Base-by-base conservation (phyloP, 2,329 filamentous ascomycete genomes). In the Penicillium sp. region DNA sequence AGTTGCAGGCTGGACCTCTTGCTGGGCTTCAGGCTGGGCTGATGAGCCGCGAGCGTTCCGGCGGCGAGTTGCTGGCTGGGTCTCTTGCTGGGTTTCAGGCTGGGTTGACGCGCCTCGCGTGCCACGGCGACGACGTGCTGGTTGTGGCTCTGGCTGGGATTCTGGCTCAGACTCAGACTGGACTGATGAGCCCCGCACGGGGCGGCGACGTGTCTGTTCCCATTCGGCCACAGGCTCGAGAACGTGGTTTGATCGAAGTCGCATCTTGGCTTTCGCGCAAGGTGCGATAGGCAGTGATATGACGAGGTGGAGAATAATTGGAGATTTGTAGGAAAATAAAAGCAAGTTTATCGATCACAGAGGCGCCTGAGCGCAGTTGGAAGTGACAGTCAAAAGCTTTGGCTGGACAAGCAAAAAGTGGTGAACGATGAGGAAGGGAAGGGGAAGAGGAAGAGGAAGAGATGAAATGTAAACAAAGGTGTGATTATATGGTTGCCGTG, bases 161-260 rank as follows among this genome's bases (percentile, higher is more conserved):
- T 14, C 34, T n/a, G 34, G 4, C 34, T 36, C 34, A 5, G 31
- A 14, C 10, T 34, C 31, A 4, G 31, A 14, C 34, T 36, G 34
- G 4, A 13, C 34, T 27, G 62, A 64, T 14, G 49, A 48, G 52
- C 55, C 58, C 24, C 60, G 59, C 40, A 59, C 34, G 27, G 57
- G 64, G 21, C 55, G 62, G 31, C 52, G 64, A 38, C 55, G 57
- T n/a, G 47, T 32, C 22, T 52, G 51, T 24, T 47, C 44, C 13
- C 56, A 50, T 42, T 75, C 68, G 24, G 73, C 70, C 36, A 66
- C 61, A 31, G 73, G 71, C 32, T 24, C 21, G 13, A 71, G 72
- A 16, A 67, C 58, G 21, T 69, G 68, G 55, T 75, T 71, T 29
- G 72, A 75, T 51, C 72, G 71, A 50, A 71, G 73, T 38, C 72